Evolutionary conservation across 768 basidiomycete species (phyloP), one percentile per base, ranked within the genome.

Genomic region (Suillus subalutaceus): DNA sequence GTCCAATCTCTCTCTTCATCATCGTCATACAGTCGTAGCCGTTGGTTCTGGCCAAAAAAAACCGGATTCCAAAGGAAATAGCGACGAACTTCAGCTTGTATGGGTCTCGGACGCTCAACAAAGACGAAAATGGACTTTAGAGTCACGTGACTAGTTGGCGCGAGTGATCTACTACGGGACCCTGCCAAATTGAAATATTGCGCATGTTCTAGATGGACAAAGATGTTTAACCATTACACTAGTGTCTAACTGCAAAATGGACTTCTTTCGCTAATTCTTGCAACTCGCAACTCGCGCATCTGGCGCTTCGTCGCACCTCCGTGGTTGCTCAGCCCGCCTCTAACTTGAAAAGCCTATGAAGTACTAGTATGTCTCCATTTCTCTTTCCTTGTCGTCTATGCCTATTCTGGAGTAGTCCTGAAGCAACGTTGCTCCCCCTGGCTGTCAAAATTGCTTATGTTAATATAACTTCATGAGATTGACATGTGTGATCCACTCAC

Each of bases 311-410:
- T 88, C 4, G 84, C 83, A n/a, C 83, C 79, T 16, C 88, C 88
- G 70, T 92, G 91, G 64, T 86, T 87, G 72, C 92, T 94, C 70
- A 91, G 77, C 16, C 90, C 90, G 18, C 90, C 90, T 64, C 84
- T 80, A 78, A 26, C 26, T 26, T 26, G 26, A 26, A 90, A 92
- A 0, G 90, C 88, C 82, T 85, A 85, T 7, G 83, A 83, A 0
- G 88, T n/a, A n/a, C n/a, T n/a, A n/a, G n/a, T 88, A 57, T 88
- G 82, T 64, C 75, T 76, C 75, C 79, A 75, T 3, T 48, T 23
- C 40, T 23, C 46, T 56, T 56, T 8, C 18, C 30, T 60, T 8
- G 58, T 66, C 44, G 61, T 69, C 67, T 46, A 56, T 12, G 9
- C 41, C 63, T 35, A 65, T 63, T 13, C 75, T 63, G 1, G 87